These are phyloP conservation scores for Backusella tarrabulga DNA, from an alignment of 192 early-diverging fungal genomes.

Conservation along the genomic window DNA sequence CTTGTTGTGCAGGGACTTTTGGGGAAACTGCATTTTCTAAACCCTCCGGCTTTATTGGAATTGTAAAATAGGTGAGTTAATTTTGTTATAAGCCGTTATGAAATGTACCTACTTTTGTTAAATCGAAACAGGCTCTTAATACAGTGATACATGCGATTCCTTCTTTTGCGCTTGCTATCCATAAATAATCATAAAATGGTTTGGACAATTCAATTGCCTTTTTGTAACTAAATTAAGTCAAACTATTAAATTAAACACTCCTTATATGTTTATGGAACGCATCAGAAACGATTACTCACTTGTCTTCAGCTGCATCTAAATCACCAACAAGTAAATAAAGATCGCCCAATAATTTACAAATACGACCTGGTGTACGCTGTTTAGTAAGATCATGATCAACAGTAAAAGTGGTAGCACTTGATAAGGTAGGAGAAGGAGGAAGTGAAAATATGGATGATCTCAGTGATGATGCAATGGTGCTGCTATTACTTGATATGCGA, in stretches of 20 bases:
- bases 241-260: not conserved
- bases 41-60: not conserved
- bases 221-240: conserved; percentile 48
- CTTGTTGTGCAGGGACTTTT: not conserved
- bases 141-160: conserved; percentile 61
- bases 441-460: not conserved
- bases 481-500: not conserved
- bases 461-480: not conserved
- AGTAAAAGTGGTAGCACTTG: conserved; percentile 16
- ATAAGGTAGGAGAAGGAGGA: conserved; percentile 40
- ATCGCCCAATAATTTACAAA: conserved; percentile 71
- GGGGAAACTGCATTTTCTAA: not conserved
- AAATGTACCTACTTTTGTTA: conserved; percentile 49
- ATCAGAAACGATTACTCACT: conserved; percentile 30
- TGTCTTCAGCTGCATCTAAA: conserved; percentile 60
- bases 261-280: not conserved
- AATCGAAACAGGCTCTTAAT: conserved; percentile 54
- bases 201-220: conserved; percentile 67
- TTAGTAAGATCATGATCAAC: conserved; percentile 39
- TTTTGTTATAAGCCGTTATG: not conserved
- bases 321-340: conserved; percentile 71
- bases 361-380: conserved; percentile 65
- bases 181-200: conserved; percentile 64
- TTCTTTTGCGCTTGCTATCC: conserved; percentile 75
- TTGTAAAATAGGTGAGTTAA: not conserved